Conservation (phyloP, 2,329 filamentous ascomycete species). For the Fusarium beomiforme region DNA sequence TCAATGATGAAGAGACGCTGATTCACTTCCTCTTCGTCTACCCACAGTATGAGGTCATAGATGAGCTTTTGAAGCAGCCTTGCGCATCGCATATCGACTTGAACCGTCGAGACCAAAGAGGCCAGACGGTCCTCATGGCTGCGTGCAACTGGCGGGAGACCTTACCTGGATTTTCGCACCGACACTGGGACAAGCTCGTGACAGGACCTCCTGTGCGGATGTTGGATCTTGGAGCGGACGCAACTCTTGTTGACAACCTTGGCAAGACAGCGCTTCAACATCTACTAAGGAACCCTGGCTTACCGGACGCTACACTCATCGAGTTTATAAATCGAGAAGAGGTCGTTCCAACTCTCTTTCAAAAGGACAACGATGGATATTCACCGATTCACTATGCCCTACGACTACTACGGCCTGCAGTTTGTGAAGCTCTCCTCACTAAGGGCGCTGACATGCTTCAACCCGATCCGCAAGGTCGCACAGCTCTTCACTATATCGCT, state of each 20-base stretch:
- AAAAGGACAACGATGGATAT: conserved; percentile 14
- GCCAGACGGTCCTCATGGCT: conserved; percentile 34
- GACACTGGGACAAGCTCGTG: background rate
- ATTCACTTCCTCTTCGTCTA: conserved; percentile 29
- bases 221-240: conserved; percentile 23
- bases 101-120: conserved; percentile 24
- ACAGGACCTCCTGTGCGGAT: conserved; percentile 9
- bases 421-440: conserved; percentile 25
- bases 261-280: conserved; percentile 37
- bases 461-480: conserved; percentile 17
- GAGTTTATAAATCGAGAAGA: conserved; percentile 28
- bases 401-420: conserved; percentile 5
- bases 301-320: conserved; percentile 9
- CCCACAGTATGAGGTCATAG: background rate
- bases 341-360: conserved; percentile 7
- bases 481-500: conserved; percentile 32
- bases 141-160: conserved; percentile 13
- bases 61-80: conserved; percentile 19
- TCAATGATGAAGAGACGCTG: conserved; percentile 32
- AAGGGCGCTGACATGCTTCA: conserved; percentile 26
- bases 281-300: conserved; percentile 21
- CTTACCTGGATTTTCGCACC: background rate
- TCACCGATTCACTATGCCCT: conserved; percentile 29
- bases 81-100: conserved; percentile 33
- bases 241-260: conserved; percentile 11